Percentiles rank a stretch among this genome's conserved stretches.
Evolutionary conservation across 345 rosid species (phyloP).

Genomic region (Gossypium bickii): DNA sequence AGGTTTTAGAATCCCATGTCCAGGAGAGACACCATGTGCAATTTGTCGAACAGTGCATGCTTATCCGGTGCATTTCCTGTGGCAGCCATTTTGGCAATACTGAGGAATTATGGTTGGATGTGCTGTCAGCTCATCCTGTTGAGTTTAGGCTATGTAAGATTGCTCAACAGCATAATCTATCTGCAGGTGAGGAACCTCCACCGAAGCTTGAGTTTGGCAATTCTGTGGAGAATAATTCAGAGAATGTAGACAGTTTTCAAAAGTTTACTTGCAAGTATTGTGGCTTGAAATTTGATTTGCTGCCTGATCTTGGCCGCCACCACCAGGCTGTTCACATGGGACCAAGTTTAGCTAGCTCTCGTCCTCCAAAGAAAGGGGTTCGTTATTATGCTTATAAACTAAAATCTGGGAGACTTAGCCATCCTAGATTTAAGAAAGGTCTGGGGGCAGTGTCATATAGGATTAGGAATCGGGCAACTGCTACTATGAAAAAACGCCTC

Average conservation of each 20-base stretch:
- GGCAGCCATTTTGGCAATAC: slow-evolving; percentile 84
- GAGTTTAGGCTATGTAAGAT: slow-evolving; percentile 47
- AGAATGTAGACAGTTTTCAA: slow-evolving; percentile 40
- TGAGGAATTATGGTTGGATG: slow-evolving; percentile 76
- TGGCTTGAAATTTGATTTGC: slow-evolving; percentile 81
- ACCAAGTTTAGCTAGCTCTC: slow-evolving; percentile 48
- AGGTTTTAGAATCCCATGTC: slow-evolving; percentile 74
- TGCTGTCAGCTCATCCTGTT: slow-evolving; percentile 59
- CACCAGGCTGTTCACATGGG: slow-evolving; percentile 99
- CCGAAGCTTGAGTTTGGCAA: slow-evolving; percentile 35
- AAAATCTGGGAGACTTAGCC: slow-evolving; percentile 93
- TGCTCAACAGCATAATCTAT: slow-evolving; percentile 29
- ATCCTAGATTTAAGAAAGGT: slow-evolving; percentile 80
- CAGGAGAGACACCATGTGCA: slow-evolving; percentile 90
- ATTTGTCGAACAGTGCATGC: slow-evolving; percentile 95
- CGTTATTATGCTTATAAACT: slow-evolving; percentile 64
- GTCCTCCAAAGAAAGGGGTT: slow-evolving; percentile 61
- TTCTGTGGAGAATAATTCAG: slow-evolving; percentile 40
- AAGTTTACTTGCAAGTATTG: slow-evolving; percentile 85
- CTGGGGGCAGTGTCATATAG: slow-evolving; percentile 72
- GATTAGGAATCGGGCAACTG: slow-evolving; percentile 62
- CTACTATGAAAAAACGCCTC: slow-evolving; percentile 68
- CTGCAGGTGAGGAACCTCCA: slow-evolving; percentile 28
- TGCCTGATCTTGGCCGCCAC: slow-evolving; percentile 98
- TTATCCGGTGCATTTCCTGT: slow-evolving; percentile 91